Conservation (phyloP, 345 rosid species). For the Alliaria petiolata region DNA sequence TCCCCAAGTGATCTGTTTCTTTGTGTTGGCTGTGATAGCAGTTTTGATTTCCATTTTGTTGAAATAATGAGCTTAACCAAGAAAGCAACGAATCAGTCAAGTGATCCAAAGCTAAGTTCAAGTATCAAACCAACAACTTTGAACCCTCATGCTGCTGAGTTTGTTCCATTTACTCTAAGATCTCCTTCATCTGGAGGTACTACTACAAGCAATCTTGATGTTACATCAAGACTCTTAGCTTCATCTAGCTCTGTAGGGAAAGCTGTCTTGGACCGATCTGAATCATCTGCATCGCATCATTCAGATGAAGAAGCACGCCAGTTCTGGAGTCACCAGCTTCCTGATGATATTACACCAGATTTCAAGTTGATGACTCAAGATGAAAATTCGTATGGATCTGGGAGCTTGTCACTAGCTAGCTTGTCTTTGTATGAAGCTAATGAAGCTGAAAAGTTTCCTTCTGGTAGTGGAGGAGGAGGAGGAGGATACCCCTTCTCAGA, state of each 20-base stretch:
- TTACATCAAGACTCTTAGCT: slow-evolving; percentile 42
- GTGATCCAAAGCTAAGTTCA: slow-evolving; percentile 50
- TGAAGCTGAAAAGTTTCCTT: slow-evolving; percentile 52
- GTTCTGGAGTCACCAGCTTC: slow-evolving; percentile 91
- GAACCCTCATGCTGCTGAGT: slow-evolving; percentile 97
- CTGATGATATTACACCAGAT: slow-evolving; percentile 95
- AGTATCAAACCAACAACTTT: slow-evolving; percentile 62
- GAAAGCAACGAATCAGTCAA: slow-evolving; percentile 55
- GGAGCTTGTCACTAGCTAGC: slow-evolving; percentile 63
- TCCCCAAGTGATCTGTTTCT: not conserved
- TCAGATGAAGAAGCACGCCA: slow-evolving; percentile 95
- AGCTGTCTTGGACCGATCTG: slow-evolving; percentile 67
- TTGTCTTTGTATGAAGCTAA: slow-evolving; percentile 61
- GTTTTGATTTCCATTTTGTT: not conserved
- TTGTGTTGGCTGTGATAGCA: not conserved
- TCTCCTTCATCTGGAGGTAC: slow-evolving; percentile 50
- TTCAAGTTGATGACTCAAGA: slow-evolving; percentile 78
- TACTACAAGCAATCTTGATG: slow-evolving; percentile 38
- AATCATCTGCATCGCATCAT: slow-evolving; percentile 65
- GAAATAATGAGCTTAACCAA: slow-evolving; percentile 82
- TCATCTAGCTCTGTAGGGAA: slow-evolving; percentile 58
- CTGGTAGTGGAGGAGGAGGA: slow-evolving; percentile 51
- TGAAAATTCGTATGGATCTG: slow-evolving; percentile 52
- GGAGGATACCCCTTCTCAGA: slow-evolving; percentile 52
- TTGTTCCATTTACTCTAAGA: slow-evolving; percentile 72